Base-by-base conservation (phyloP, 2,329 filamentous ascomycete genomes). In the Paecilomyces dactylethromorphus region DNA sequence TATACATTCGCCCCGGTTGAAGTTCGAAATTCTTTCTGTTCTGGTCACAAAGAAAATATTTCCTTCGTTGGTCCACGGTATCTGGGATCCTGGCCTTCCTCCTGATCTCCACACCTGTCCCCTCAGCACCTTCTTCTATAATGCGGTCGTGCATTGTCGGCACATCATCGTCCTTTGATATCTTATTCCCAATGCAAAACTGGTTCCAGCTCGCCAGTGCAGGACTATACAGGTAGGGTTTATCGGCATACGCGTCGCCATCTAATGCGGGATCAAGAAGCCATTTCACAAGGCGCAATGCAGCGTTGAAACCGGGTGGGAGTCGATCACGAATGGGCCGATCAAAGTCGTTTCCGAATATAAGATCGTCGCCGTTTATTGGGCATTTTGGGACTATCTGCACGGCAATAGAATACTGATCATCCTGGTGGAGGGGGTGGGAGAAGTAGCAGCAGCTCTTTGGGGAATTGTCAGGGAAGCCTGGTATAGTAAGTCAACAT, bases 321-420 rank as follows among this genome's bases (percentile, higher is more conserved):
- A 99, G 80, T 15, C 87, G 84, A 70, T 96, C 89, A 31, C 91
- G 85, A 66, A 99, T 94, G 0, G 94, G 91, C 55, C 89, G 85
- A 69, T 96, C 92, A 71, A 97, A 97, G 79, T 97, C 92, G 73
- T 97, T 97, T 50, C 93, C 94, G 67, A 96, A 96, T 57, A 97
- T 86, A 2, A 99, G 80, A 62, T 95, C 87, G 26, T 84, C 75
- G 52, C 85, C 91, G 2, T 81, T 80, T 58, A 96, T 86, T 35
- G 74, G 74, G 31, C 77, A 67, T 66, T 89, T 90, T n/a, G 89
- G 90, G 0, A 83, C 86, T 73, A 97, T 90, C 53, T 84, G 83
- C 70, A 96, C 88, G 32, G 85, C 82, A 67, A 97, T 91, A 66
- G 87, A 90, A 79, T 97, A 97, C 71, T 91, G 89, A 74, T 97